Evolutionary conservation across 495 filamentous ascomycete genomes (phyloP).

Genomic region (Usnea hakonensis): DNA sequence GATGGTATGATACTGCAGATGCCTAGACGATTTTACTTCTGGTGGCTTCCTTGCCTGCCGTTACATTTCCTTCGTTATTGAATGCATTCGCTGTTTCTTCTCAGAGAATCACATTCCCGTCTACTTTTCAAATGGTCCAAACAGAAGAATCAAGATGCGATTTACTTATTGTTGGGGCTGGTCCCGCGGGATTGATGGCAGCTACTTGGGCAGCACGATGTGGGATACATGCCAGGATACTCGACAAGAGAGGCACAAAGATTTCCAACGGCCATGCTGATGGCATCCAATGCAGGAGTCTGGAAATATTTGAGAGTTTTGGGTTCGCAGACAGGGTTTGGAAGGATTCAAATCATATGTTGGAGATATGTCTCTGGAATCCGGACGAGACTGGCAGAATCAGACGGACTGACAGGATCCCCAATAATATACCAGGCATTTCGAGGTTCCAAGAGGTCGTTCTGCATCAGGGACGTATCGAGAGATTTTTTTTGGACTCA

Average conservation of each 20-base stretch:
- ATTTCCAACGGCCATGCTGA: conserved; percentile 55
- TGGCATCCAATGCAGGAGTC: conserved; percentile 48
- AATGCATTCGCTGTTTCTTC: not conserved
- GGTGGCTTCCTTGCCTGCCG: not conserved
- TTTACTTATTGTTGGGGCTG: conserved; percentile 57
- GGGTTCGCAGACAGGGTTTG: conserved; percentile 53
- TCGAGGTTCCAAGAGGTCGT: conserved; percentile 44
- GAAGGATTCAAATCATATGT: conserved; percentile 46
- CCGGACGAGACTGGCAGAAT: conserved; percentile 18
- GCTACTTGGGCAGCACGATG: conserved; percentile 56
- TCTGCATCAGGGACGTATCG: conserved; percentile 50
- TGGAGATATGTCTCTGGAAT: conserved; percentile 34
- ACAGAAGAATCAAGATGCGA: conserved; percentile 27
- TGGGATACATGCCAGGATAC: conserved; percentile 49
- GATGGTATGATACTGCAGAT: not conserved
- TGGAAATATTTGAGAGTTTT: conserved; percentile 62
- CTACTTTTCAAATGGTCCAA: conserved; percentile 5
- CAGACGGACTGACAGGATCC: conserved; percentile 10
- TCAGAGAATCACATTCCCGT: not conserved
- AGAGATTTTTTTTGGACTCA: conserved; percentile 49
- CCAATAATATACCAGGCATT: conserved; percentile 19
- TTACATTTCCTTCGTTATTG: not conserved
- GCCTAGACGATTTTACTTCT: not conserved
- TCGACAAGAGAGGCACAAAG: conserved; percentile 53
- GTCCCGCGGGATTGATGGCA: conserved; percentile 58